Evolutionary conservation across 805 yeast genomes (phyloP).

Genomic region (Sugiyamaella floridensis): DNA sequence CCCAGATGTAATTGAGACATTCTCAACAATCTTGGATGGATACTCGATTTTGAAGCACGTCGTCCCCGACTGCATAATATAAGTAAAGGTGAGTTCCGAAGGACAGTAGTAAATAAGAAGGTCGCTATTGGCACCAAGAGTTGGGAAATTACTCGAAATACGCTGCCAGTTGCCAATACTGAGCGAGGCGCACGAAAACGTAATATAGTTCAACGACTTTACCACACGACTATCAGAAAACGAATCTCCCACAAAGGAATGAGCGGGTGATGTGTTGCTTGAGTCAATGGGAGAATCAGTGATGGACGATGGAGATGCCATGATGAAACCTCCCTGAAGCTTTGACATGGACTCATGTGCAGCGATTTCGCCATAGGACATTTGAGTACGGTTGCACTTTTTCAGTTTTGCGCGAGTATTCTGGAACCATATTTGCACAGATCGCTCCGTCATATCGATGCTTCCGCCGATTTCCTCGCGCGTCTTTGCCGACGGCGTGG

Average conservation of each 20-base stretch:
- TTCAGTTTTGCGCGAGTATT: constrained; percentile 43
- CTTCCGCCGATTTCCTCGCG: constrained; percentile 61
- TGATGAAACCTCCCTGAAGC: neutral
- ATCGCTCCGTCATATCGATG: constrained; percentile 91
- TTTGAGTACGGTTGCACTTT: neutral
- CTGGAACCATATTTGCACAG: constrained; percentile 98
- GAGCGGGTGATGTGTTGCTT: neutral
- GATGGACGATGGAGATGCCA: neutral
- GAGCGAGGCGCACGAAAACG: constrained; percentile 8
- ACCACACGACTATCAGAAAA: neutral
- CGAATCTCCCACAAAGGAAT: neutral
- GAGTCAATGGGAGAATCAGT: neutral
- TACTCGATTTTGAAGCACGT: constrained; percentile 11
- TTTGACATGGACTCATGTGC: neutral
- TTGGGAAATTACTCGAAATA: neutral
- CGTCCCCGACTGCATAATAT: constrained; percentile 9
- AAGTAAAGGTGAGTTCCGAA: constrained; percentile 10
- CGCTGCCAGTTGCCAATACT: constrained; percentile 12
- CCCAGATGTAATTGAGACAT: constrained; percentile 5
- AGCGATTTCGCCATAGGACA: neutral
- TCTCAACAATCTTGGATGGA: constrained; percentile 10
- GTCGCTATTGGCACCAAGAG: constrained; percentile 2
- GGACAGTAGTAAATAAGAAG: constrained; percentile 14
- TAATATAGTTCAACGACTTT: neutral
- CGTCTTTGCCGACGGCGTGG: constrained; percentile 20